A percentile compares a stretch with the other conserved stretches of the same genome.
Conservation (phyloP, 2,329 filamentous ascomycete genomes). For the Trematosphaeria pertusa region DNA sequence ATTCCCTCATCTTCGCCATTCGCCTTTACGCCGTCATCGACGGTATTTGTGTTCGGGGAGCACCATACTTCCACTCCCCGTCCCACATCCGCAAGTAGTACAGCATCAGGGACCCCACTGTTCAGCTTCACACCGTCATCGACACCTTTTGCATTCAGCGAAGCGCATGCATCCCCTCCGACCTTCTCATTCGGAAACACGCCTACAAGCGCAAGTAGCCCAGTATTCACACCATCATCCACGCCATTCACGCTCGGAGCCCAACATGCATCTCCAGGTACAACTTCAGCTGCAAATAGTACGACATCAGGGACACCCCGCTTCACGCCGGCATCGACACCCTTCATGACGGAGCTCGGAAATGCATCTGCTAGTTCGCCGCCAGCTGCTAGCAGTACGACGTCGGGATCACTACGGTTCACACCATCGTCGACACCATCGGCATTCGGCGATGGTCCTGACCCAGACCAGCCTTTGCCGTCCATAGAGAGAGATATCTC, state of each 20-base stretch:
- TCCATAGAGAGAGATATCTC: conserved; percentile 15
- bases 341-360: neutral
- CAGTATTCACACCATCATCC: conserved; percentile 2
- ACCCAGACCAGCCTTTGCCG: conserved; percentile 17
- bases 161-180: conserved; percentile 4
- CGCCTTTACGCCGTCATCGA: conserved; percentile 7
- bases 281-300: conserved; percentile 2
- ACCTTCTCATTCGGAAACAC: neutral
- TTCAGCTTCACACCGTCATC: too few species aligned
- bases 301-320: conserved; percentile 3
- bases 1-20: too few species aligned
- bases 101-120: too few species aligned
- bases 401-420: conserved; percentile 4
- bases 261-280: neutral
- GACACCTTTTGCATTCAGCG: too few species aligned
- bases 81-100: too few species aligned
- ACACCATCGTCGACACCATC: conserved; percentile 8
- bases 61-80: too few species aligned
- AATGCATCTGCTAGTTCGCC: neutral
- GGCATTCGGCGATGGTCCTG: conserved; percentile 3
- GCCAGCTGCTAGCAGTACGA: neutral
- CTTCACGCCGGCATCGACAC: conserved; percentile 6
- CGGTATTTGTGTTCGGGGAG: conserved; percentile 3
- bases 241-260: neutral
- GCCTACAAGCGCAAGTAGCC: neutral